These are phyloP conservation scores for Spergularia marina DNA, from an alignment of 148 eudicot genomes.

Conservation along the genomic window DNA sequence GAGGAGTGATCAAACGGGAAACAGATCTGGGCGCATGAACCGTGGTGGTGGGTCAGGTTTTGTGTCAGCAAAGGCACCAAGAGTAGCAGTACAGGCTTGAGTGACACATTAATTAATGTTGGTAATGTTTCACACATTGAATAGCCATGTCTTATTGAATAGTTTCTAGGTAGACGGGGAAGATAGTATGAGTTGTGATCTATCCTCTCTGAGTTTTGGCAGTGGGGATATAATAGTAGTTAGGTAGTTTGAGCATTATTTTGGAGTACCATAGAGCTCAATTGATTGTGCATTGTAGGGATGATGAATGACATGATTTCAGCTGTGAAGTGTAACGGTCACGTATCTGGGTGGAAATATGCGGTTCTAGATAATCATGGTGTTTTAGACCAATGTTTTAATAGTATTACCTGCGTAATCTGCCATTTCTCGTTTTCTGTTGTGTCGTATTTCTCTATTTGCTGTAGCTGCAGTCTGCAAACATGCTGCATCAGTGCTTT, in stretches of 20 bases:
- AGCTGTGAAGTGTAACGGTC: conserved; percentile 14
- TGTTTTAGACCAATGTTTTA: too few species aligned
- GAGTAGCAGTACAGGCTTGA: conserved; percentile 52
- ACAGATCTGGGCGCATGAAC: conserved; percentile 37
- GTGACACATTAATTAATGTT: conserved; percentile 4
- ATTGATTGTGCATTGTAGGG: conserved; percentile 19
- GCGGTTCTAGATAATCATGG: neutral
- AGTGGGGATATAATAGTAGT: neutral
- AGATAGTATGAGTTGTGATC: conserved; percentile 1
- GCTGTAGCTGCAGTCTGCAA: too few species aligned
- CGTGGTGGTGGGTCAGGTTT: conserved; percentile 46
- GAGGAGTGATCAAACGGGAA: conserved; percentile 35
- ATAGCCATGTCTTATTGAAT: conserved; percentile 7
- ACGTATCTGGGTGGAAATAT: neutral
- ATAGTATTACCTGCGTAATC: neutral
- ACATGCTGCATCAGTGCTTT: too few species aligned
- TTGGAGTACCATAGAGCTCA: neutral
- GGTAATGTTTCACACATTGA: conserved; percentile 12
- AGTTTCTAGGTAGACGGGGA: conserved; percentile 15
- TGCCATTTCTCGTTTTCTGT: too few species aligned
- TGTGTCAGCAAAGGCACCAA: conserved; percentile 42
- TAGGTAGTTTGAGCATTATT: conserved; percentile 9
- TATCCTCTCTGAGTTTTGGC: conserved; percentile 11
- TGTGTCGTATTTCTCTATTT: too few species aligned
- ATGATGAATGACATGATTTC: conserved; percentile 8